These are phyloP conservation scores for Phytopythium kandeliae DNA, from an alignment of 352 stramenopile species.

Conservation along the genomic window DNA sequence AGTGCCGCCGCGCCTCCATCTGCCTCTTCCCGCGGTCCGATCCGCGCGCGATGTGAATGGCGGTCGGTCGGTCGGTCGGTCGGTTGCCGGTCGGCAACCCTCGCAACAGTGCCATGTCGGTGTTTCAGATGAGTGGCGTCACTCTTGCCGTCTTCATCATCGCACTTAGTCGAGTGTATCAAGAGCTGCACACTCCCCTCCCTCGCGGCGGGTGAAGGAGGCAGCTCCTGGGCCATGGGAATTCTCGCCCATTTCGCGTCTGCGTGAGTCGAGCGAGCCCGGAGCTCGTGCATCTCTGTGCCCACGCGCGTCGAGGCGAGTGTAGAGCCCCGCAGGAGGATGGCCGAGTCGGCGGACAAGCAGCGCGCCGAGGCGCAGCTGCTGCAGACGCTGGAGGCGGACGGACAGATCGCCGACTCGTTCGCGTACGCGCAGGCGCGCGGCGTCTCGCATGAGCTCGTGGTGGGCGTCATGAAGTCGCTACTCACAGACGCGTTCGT, in stretches of 20 bases:
- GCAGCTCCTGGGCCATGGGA: conserved; percentile 7
- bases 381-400: conserved; percentile 44
- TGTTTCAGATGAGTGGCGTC: neutral
- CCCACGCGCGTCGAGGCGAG: too few species aligned
- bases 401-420: conserved; percentile 63
- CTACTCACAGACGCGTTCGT: conserved; percentile 93
- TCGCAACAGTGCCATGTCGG: neutral
- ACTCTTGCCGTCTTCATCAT: too few species aligned
- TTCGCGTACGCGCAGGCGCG: conserved; percentile 75
- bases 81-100: too few species aligned
- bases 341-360: conserved; percentile 56
- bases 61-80: too few species aligned
- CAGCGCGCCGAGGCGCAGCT: conserved; percentile 62
- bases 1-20: conserved; percentile 18
- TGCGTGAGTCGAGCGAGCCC: neutral
- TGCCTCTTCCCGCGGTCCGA: neutral
- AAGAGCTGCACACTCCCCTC: too few species aligned
- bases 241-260: conserved; percentile 6
- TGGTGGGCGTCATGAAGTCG: conserved; percentile 96
- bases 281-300: too few species aligned
- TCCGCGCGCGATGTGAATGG: too few species aligned
- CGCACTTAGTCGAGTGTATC: neutral
- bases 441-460: conserved; percentile 86
- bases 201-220: too few species aligned
- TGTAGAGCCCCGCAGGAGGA: too few species aligned